Evolutionary conservation across 305 asterid species (phyloP), one percentile per base, ranked within the genome.

Genomic region (Solanum hybrid): DNA sequence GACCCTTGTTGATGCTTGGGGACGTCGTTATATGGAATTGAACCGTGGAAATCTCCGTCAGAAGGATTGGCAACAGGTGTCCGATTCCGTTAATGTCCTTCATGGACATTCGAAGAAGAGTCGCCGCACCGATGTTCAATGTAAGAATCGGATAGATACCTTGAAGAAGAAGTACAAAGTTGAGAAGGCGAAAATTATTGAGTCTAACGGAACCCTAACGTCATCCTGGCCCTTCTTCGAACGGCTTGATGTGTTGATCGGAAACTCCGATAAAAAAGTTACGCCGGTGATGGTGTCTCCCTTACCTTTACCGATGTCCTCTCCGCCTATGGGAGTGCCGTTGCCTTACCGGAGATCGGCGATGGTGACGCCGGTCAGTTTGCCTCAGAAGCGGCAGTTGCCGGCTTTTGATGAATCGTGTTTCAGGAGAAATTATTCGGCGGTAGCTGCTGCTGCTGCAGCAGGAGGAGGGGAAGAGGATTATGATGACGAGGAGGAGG

Each of bases 41-140:
- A 97, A 96, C 88, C 94, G 98, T 8, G 99, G 99, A 3, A 96
- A 96, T 88, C 97, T 97, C 93, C 98, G 99, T 2, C 98, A 94
- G 91, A 97, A 96, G 92, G 99, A 97, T 84, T 97, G 99, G 99
- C 98, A 96, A 87, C 96, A 94, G 91, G 99, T 97, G 75, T 96
- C 99, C 2, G 98, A 96, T 33, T 93, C 94, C 57, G 98, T 97
- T 4, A 97, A 97, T 92, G 92, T 94, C 13, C 93, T 75, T 40
- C 99, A 97, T 78, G 99, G 98, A 3, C 98, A 94, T 42, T 92
- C 97, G 16, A 94, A 94, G 96, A 96, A 97, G 94, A 95, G 96
- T 12, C 94, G 93, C 35, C 90, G 93, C 2, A 92, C 92, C 29
- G 94, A 93, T 86, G 92, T 92, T 35, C 94, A 93, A 90, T 92